Evolutionary conservation across 257 asterid species (phyloP).

Genomic region (Pogostemon cablin): DNA sequence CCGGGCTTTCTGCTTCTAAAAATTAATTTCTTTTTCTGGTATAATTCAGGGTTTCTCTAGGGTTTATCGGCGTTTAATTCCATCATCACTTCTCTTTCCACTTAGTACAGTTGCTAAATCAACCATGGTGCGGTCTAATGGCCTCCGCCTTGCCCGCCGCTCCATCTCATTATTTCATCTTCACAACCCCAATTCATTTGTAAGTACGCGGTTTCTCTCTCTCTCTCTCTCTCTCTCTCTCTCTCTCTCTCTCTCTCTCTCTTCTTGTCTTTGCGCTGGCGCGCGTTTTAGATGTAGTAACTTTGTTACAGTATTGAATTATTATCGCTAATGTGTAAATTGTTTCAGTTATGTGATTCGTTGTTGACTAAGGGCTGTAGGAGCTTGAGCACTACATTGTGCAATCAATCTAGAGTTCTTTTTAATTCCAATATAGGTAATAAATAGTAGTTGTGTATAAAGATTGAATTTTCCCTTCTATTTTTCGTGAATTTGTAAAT

Average conservation of each 20-base stretch:
- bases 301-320: not conserved
- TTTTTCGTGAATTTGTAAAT: not conserved
- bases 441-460: slow-evolving; percentile 48
- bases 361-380: slow-evolving; percentile 48
- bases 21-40: slow-evolving; percentile 11
- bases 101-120: slow-evolving; percentile 24
- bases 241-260: slow-evolving; percentile 13
- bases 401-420: slow-evolving; percentile 41
- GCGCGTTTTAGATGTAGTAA: not conserved
- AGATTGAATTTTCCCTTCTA: not conserved
- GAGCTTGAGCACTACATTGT: slow-evolving; percentile 48
- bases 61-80: not conserved
- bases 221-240: not conserved
- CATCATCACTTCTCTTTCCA: not conserved
- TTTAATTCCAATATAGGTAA: slow-evolving; percentile 39
- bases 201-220: slow-evolving; percentile 11
- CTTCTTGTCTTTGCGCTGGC: not conserved
- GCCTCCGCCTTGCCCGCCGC: slow-evolving; percentile 48
- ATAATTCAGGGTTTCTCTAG: slow-evolving; percentile 43
- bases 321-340: not conserved
- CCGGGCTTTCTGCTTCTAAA: not conserved
- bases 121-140: slow-evolving; percentile 50
- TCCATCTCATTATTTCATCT: slow-evolving; percentile 35
- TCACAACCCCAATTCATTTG: slow-evolving; percentile 30
- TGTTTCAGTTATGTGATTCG: slow-evolving; percentile 49